Evolutionary conservation across 805 yeast species (phyloP), one percentile per base, ranked within the genome.

Genomic region (Candida glaebosa): DNA sequence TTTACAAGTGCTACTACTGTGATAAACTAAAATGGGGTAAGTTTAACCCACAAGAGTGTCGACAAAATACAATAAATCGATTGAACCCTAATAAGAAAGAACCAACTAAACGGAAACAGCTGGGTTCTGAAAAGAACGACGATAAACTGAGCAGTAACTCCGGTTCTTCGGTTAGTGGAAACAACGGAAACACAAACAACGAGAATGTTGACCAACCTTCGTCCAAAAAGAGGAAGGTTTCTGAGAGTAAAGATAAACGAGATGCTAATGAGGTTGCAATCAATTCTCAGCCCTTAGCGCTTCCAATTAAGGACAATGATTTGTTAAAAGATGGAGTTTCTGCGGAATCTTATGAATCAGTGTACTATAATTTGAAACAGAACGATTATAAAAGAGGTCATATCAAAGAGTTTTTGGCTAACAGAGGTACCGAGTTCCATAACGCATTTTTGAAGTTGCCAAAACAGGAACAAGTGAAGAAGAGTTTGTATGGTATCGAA

Each of bases 1-100:
- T 64, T 42, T 90, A 85, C 57, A 68, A 78, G 20, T 90, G 98
- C 57, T 86, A 85, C 55, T 72, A 72, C 36, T 90, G 98, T 64
- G 83, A 82, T 42, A 58, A 65, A 35, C 42, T 48, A 18, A 66
- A 69, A 42, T 63, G 72, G 69, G 68, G 68, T 4, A 60, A 63
- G 37, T 68, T 79, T 31, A 70, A 76, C 47, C 60, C 75, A 0
- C 60, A 56, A 16, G 38, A 31, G 18, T 67, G 73, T 48, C 51
- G 62, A 22, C 37, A 30, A 1, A 57, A 61, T 17, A 67, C 71
- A 2, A 37, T 65, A 18, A 48, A 41, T 14, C 45, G 75, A 25
- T 53, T 65, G 19, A 67, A 58, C 31, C 18, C 39, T 28, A 70
- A 64, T 5, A 56, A 54, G 31, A 40, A 44, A 6, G 38, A 39